phyloP scores from a whole-genome alignment of 805 yeast genomes.

The Lachancea dasiensis region DNA sequence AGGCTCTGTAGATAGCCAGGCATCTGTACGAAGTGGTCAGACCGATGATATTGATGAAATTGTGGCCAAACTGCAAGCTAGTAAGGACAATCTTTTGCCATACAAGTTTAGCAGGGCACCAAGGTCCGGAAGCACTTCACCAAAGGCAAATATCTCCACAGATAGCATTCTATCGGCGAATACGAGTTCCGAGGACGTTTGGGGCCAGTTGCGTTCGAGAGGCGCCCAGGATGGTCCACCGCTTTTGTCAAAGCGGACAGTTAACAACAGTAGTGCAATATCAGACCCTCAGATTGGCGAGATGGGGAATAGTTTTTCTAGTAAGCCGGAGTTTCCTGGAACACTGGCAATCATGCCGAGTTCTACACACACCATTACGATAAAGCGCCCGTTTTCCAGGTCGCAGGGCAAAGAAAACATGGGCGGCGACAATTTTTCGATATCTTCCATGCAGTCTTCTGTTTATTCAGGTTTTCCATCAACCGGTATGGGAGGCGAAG shows the following conservation, averaged over 20 bases:
- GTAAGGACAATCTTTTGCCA: neutral
- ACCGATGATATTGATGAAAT: constrained; percentile 4
- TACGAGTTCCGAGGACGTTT: constrained; percentile 4
- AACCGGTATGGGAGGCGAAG: constrained; percentile 1
- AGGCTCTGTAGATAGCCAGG: constrained; percentile 1
- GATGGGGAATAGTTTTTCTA: constrained; percentile 1
- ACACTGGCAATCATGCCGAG: neutral
- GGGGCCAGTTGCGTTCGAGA: neutral
- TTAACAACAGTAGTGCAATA: neutral
- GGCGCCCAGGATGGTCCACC: constrained; percentile 1
- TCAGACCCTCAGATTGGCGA: constrained; percentile 1
- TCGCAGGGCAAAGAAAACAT: constrained; percentile 10
- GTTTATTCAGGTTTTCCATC: constrained; percentile 2
- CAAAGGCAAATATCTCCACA: constrained; percentile 2
- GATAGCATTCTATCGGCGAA: constrained; percentile 2
- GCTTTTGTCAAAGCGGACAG: constrained; percentile 1
- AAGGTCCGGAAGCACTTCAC: constrained; percentile 5
- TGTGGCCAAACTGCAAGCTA: constrained; percentile 6
- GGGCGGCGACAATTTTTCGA: neutral
- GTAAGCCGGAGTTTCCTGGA: neutral
- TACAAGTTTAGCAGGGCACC: neutral
- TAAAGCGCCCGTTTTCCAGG: constrained; percentile 16
- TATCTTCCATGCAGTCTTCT: constrained; percentile 7
- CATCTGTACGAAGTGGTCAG: neutral
- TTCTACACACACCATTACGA: constrained; percentile 7